Conservation (phyloP, 306 rosid species). For the Trifolium dubium region DNA sequence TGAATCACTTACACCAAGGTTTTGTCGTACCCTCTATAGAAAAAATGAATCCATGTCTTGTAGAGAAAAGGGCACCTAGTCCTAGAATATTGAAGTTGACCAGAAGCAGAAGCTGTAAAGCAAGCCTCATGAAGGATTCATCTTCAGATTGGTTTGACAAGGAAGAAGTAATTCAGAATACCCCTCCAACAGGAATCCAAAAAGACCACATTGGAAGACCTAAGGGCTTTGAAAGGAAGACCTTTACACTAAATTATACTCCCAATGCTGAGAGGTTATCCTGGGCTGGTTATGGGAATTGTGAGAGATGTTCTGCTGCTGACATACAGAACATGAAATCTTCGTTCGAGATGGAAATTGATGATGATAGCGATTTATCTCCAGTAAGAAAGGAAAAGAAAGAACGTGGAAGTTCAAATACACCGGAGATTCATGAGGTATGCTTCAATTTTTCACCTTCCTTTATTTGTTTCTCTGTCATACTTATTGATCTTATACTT, state of each 20-base stretch:
- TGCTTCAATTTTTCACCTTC: slow-evolving; percentile 35
- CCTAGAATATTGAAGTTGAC: slow-evolving; percentile 49
- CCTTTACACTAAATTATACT: slow-evolving; percentile 45
- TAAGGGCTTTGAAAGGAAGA: slow-evolving; percentile 49
- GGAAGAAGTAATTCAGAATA: slow-evolving; percentile 55
- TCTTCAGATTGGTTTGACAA: slow-evolving; percentile 60
- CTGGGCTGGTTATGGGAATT: slow-evolving; percentile 54
- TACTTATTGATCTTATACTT: slow-evolving; percentile 24
- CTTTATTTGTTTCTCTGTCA: slow-evolving; percentile 11
- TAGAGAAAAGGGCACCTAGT: slow-evolving; percentile 43
- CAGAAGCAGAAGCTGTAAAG: slow-evolving; percentile 85
- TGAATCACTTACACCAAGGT: slow-evolving; percentile 43
- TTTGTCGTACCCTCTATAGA: slow-evolving; percentile 49
- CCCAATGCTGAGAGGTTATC: slow-evolving; percentile 48
- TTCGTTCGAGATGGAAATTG: slow-evolving; percentile 34
- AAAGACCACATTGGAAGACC: slow-evolving; percentile 56
- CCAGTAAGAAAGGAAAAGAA: slow-evolving; percentile 39
- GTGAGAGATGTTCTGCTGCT: slow-evolving; percentile 36
- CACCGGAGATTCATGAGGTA: slow-evolving; percentile 56
- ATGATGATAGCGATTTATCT: slow-evolving; percentile 33
- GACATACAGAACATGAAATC: slow-evolving; percentile 42
- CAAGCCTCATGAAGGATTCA: slow-evolving; percentile 56
- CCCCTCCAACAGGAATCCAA: slow-evolving; percentile 52
- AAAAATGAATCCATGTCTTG: slow-evolving; percentile 48
- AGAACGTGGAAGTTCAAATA: slow-evolving; percentile 41